Base-by-base conservation (phyloP, 768 basidiomycete species). In the Boletales sp. region DNA sequence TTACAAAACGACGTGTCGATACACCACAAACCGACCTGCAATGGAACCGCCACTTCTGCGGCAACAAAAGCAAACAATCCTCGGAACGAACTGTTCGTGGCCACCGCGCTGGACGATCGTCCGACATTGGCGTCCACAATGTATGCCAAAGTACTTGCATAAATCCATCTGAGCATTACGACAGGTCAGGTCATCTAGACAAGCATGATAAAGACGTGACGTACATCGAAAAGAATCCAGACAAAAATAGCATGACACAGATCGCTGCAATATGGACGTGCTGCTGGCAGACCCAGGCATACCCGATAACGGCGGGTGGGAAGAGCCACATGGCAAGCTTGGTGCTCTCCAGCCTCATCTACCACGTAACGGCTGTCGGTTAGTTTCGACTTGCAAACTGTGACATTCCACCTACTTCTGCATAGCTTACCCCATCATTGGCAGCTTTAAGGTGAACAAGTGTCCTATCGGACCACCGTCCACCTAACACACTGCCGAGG, bases 111-210 rank as follows among this genome's bases (percentile, higher is more conserved):
- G 0, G 89, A 86, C 0, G 89, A 89, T 14, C 84, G 79, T 7
- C 93, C 93, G 3, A 75, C 74, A 58, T 94, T 97, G 9, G 90
- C 82, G 61, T 97, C 92, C 3, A 94, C 90, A 31, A 94, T 79
- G 62, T 93, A 94, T 0, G 92, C 86, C 30, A 97, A 71, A 0
- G 87, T 84, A 38, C 81, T 83, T 1, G 84, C 70, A 63, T 88
- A 87, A 43, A 84, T 81, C 67, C 74, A 74, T 62, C 79, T 82
- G 13, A 34, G 5, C n/a, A 34, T 14, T 9, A 30, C 8, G 0
- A n/a, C 39, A 36, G 9, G 15, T 49, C 17, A 58, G 29, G n/a
- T 3, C 4, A 21, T 15, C 17, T 27, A 27, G 8, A 30, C 40
- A 32, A n/a, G 19, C 18, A 32, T 11, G 24, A 32, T 8, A 19